Conservation (phyloP, 2,329 filamentous ascomycete species). For the Juglanconis oblonga region DNA sequence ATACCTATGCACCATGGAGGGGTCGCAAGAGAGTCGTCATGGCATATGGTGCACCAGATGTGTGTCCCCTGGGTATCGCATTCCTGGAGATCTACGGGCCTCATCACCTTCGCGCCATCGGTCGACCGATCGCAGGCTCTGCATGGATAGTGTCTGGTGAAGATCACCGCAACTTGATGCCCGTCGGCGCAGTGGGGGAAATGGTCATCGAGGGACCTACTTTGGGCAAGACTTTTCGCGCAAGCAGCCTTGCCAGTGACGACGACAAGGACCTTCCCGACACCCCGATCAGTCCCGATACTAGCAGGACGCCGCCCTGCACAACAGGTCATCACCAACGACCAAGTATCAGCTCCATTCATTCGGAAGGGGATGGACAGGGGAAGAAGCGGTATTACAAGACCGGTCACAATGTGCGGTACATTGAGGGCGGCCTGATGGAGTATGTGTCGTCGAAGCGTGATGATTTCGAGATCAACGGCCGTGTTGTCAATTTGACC, state of each 20-base stretch:
- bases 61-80: slow-evolving; percentile 50
- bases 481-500: slow-evolving; percentile 37
- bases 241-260: slow-evolving; percentile 8
- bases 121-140: slow-evolving; percentile 45
- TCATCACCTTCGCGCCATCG: slow-evolving; percentile 39
- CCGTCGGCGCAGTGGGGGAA: slow-evolving; percentile 43
- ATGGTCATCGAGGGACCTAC: slow-evolving; percentile 55
- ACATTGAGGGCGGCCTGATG: slow-evolving; percentile 45
- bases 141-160: slow-evolving; percentile 54
- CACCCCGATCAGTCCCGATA: slow-evolving; percentile 29
- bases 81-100: slow-evolving; percentile 40
- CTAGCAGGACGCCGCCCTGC: slow-evolving; percentile 27
- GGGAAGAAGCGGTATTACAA: slow-evolving; percentile 41
- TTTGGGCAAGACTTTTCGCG: slow-evolving; percentile 30
- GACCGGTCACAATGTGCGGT: slow-evolving; percentile 49
- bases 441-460: slow-evolving; percentile 44
- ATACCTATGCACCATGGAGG: slow-evolving; percentile 46
- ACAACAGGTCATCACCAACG: slow-evolving; percentile 21
- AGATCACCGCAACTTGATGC: slow-evolving; percentile 48
- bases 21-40: slow-evolving; percentile 44
- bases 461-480: slow-evolving; percentile 39
- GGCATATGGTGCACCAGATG: slow-evolving; percentile 49
- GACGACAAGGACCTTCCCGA: slow-evolving; percentile 10
- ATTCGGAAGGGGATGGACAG: slow-evolving; percentile 22
- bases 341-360: slow-evolving; percentile 20